Evolutionary conservation across 108 stramenopile genomes (phyloP).

Genomic region (Tribonema minus): DNA sequence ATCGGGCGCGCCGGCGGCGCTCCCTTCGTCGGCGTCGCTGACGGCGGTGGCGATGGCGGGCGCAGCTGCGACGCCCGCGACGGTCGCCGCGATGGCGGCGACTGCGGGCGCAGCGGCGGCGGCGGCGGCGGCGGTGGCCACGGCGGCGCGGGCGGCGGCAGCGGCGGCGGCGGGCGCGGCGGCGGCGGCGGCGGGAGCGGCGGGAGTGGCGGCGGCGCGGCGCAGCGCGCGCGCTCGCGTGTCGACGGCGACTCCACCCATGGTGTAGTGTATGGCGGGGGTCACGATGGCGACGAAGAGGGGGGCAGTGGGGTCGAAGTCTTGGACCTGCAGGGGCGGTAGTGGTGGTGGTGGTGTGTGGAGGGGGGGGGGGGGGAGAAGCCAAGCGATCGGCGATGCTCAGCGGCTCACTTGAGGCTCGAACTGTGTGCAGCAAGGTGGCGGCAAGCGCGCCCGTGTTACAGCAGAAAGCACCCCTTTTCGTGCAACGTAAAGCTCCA

Average conservation of each 20-base stretch:
- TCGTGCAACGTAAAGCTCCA: too few relatives aligned
- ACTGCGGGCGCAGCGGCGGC: not conserved
- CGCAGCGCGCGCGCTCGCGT: slow-evolving; percentile 58
- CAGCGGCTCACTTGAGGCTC: too few relatives aligned
- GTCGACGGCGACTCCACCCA: slow-evolving; percentile 79
- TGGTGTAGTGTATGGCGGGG: slow-evolving; percentile 82
- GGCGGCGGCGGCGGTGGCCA: slow-evolving; percentile 52
- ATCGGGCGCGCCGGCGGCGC: slow-evolving; percentile 9
- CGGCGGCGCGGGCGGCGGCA: slow-evolving; percentile 73
- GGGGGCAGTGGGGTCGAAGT: not conserved
- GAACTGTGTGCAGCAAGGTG: too few relatives aligned
- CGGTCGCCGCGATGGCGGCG: not conserved
- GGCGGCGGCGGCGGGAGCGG: slow-evolving; percentile 19
- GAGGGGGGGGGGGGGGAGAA: too few relatives aligned
- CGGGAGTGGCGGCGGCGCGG: not conserved
- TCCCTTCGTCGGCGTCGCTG: not conserved
- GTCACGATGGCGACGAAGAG: slow-evolving; percentile 37
- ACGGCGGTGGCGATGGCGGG: slow-evolving; percentile 26
- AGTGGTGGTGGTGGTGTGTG: too few relatives aligned
- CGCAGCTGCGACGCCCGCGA: not conserved
- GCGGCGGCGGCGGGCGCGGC: slow-evolving; percentile 82
- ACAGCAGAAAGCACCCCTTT: too few relatives aligned
- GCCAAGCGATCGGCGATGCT: too few relatives aligned
- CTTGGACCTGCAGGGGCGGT: not conserved
- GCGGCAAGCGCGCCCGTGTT: too few relatives aligned